phyloP scores from a whole-genome alignment of 2,329 filamentous ascomycete genomes.

The Phoma sp. region DNA sequence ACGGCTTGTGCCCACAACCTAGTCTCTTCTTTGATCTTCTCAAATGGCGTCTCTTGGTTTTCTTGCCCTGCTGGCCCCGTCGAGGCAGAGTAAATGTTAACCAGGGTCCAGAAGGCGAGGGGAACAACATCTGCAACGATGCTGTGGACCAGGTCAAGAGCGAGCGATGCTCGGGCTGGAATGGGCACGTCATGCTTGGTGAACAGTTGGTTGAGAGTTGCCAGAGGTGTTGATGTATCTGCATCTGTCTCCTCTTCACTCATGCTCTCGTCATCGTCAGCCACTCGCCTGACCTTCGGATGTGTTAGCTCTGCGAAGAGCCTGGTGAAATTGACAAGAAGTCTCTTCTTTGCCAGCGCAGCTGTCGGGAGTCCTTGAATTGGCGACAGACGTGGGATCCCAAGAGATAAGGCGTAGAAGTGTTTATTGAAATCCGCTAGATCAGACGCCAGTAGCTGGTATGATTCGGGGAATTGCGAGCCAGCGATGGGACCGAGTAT shows the following conservation, averaged over 20 bases:
- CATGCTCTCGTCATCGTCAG: constrained; percentile 41
- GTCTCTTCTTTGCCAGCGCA: constrained; percentile 41
- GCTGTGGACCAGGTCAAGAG: constrained; percentile 36
- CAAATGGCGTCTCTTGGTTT: constrained; percentile 23
- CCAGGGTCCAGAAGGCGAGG: constrained; percentile 42
- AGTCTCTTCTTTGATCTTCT: constrained; percentile 37
- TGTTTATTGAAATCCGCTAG: constrained; percentile 62
- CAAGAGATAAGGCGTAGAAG: constrained; percentile 61
- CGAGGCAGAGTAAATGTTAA: constrained; percentile 36
- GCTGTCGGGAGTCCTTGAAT: constrained; percentile 52
- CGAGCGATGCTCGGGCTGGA: constrained; percentile 37
- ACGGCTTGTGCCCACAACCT: constrained; percentile 37
- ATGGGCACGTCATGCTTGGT: constrained; percentile 35
- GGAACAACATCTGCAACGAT: constrained; percentile 39
- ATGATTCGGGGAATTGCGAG: constrained; percentile 59
- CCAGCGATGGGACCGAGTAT: constrained; percentile 56
- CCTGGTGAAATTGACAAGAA: constrained; percentile 35
- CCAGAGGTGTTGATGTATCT: constrained; percentile 40
- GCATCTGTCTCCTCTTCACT: constrained; percentile 44
- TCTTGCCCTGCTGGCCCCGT: constrained; percentile 10
- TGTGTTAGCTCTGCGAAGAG: constrained; percentile 37
- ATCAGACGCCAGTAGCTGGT: constrained; percentile 55
- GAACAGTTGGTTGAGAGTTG: constrained; percentile 41
- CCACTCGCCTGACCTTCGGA: constrained; percentile 34
- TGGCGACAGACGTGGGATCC: constrained; percentile 62